Base-by-base conservation (phyloP, 768 basidiomycete genomes). In the Lanmaoa rubissima region DNA sequence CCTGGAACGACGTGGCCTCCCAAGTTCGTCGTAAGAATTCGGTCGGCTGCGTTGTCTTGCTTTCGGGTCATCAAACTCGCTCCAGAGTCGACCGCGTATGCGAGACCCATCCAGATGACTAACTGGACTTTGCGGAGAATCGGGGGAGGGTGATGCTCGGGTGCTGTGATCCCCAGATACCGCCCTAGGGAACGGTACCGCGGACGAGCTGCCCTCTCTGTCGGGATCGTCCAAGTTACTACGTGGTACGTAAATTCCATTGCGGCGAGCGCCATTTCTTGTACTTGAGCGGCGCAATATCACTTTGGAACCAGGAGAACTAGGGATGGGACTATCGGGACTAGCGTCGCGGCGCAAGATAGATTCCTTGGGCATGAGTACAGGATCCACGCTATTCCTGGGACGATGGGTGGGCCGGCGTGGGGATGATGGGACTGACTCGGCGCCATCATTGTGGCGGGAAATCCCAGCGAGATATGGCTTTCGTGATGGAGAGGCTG, bases 1-100 rank as follows among this genome's bases (percentile, higher is more conserved):
- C 69, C 91, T 77, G 50, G 87, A 80, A 54, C 84, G 76, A 53
- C 78, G 69, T 19, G 79, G 75, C 64, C 78, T 79, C 16, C 83
- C 84, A 55, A 83, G 70, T 54, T 87, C 90, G 63, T 89, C 91
- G 57, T 82, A 82, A 55, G 88, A 88, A 63, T 73, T 83, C 16
- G 87, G 87, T 40, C 87, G 77, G 16, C 78, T 78, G 34, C 82
- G 79, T 53, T 82, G 74, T 54, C 82, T 75, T 52, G 75, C 50
- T 50, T 70, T 82, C 5, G 78, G 69, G 10, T 83, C 83, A 62
- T 88, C 87, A 52, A 87, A 74, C 61, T 91, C 89, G 65, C 85
- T 89, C 67, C 88, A 85, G 74, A 90, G 87, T 34, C 88, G 82
- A 17, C 84, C 82, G 12, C 66, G 68, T 43, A 71, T 53, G 21